Base-by-base conservation (phyloP, 768 basidiomycete genomes). In the Boletus edulis region DNA sequence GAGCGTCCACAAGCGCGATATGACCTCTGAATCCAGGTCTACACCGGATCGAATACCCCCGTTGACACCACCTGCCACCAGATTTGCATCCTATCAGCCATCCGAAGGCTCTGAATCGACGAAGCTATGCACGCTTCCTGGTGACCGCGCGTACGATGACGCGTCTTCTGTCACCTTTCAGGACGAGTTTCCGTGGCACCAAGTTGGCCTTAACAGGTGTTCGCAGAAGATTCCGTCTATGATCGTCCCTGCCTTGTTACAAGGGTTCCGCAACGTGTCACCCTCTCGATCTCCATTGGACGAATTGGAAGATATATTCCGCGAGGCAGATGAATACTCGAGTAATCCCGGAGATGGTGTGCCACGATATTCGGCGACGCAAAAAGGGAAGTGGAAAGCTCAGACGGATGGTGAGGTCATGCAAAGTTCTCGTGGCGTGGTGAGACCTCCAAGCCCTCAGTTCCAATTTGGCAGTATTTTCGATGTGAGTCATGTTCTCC, bases 371-470 rank as follows among this genome's bases (percentile, higher is more conserved):
- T 52, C 59, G 37, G 24, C 35, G 14, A 22, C 3, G 9, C 43
- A 58, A 37, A 61, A 70, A 24, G 65, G 44, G 39, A 58, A 70
- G 27, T 51, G 56, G 52, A 66, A 48, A 18, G 35, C 17, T 27
- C 27, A 1, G 7, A 15, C n/a, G 24, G 34, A 47, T 20, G 39
- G 50, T n/a, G 45, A 49, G 13, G n/a, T 41, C 44, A 31, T 47
- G 20, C 14, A 17, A 10, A 9, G 12, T 29, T 29, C 29, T n/a
- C 14, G 37, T 37, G 44, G 15, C 29, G 1, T 27, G 42, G 12
- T 31, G 32, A 27, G 52, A 49, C 34, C 40, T 27, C 37, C 37
- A 17, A 53, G 55, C 11, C 56, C 49, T 38, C 29, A 34, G 3
- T 58, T 58, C 18, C 6, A 14, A 11, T 37, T 56, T 34, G 12